Conservation (phyloP, 2,329 filamentous ascomycete genomes). For the Cladosporium oxysporum region DNA sequence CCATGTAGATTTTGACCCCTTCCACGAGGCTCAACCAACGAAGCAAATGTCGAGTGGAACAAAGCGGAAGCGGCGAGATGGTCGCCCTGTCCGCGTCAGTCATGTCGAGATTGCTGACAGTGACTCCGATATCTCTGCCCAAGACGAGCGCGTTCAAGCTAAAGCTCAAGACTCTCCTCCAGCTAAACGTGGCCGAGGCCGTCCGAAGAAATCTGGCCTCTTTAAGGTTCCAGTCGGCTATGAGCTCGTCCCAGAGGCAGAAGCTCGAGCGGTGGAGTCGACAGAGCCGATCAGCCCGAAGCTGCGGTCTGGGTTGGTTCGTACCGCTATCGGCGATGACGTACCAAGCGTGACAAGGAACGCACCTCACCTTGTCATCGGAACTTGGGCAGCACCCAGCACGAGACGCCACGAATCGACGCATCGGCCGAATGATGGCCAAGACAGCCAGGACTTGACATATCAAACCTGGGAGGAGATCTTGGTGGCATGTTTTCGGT, state of each 20-base stretch:
- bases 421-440: not conserved
- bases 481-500: not conserved
- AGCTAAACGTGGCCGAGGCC: not conserved
- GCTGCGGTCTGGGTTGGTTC: not conserved
- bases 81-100: not conserved
- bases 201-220: not conserved
- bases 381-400: not conserved
- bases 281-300: not conserved
- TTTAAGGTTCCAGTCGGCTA: not conserved
- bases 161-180: not conserved
- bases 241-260: not conserved
- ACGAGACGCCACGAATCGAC: not conserved
- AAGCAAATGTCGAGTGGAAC: not conserved
- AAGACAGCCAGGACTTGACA: not conserved
- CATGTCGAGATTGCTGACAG: conserved; percentile 9
- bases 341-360: not conserved
- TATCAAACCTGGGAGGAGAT: not conserved
- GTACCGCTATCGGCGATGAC: not conserved
- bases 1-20: not conserved
- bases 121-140: conserved; percentile 5
- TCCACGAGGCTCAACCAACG: not conserved
- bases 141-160: not conserved
- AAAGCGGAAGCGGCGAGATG: not conserved
- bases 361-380: not conserved
- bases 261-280: not conserved